These are phyloP conservation scores for Metschnikowia rubicola DNA, from an alignment of 805 yeast species.

Conservation along the genomic window DNA sequence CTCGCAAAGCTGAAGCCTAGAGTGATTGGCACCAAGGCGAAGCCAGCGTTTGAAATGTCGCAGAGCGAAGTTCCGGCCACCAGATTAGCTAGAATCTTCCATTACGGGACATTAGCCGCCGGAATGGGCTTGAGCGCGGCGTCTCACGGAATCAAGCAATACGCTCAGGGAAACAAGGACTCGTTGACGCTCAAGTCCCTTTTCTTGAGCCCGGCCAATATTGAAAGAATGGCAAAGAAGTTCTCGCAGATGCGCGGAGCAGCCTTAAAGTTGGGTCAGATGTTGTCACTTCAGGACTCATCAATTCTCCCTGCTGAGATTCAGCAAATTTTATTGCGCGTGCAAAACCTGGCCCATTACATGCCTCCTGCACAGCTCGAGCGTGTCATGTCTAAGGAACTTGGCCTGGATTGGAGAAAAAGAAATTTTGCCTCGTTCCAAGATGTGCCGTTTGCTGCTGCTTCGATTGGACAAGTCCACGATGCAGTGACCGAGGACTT, in stretches of 20 bases:
- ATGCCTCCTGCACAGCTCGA: slow-evolving; percentile 94
- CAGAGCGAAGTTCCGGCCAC: slow-evolving; percentile 81
- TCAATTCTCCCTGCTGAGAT: slow-evolving; percentile 80
- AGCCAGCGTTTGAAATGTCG: slow-evolving; percentile 43
- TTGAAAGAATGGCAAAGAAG: slow-evolving; percentile 83
- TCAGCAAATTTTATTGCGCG: slow-evolving; percentile 73
- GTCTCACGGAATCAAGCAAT: slow-evolving; percentile 67
- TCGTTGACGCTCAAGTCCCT: slow-evolving; percentile 52
- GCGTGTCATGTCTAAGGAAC: slow-evolving; percentile 62
- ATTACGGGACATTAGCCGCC: slow-evolving; percentile 90
- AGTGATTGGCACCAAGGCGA: slow-evolving; percentile 19
- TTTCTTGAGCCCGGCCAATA: slow-evolving; percentile 74
- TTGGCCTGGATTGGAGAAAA: slow-evolving; percentile 77
- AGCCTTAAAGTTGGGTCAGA: slow-evolving; percentile 94
- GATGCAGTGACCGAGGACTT: slow-evolving; percentile 66
- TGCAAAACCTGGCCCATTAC: slow-evolving; percentile 92
- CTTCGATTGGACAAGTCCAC: slow-evolving; percentile 97
- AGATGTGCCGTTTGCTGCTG: slow-evolving; percentile 92
- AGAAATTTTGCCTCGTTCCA: slow-evolving; percentile 68
- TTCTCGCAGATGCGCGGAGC: slow-evolving; percentile 98
- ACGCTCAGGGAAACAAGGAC: slow-evolving; percentile 49
- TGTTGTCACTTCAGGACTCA: slow-evolving; percentile 91
- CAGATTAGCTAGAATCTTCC: slow-evolving; percentile 83
- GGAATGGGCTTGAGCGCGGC: slow-evolving; percentile 85
- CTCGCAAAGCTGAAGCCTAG: slow-evolving; percentile 12